These are phyloP conservation scores for Aspergillus vadensis DNA, from an alignment of 2,329 filamentous ascomycete species.

Conservation along the genomic window DNA sequence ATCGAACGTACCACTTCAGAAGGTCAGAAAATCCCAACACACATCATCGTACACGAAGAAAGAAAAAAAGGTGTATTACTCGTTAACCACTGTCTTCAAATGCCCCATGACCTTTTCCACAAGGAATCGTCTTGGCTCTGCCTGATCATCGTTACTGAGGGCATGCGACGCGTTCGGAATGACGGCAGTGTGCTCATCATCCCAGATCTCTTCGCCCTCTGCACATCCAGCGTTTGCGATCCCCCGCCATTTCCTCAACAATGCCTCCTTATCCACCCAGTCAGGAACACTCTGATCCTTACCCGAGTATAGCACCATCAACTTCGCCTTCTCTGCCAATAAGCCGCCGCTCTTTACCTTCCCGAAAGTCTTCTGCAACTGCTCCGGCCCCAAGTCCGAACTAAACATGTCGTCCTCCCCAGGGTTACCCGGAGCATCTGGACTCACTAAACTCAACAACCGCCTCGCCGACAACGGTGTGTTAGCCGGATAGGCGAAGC, in stretches of 20 bases:
- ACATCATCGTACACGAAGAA: neutral
- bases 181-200: constrained; percentile 49
- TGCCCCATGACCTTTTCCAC: constrained; percentile 33
- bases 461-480: constrained; percentile 57
- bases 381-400: constrained; percentile 64
- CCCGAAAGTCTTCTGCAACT: constrained; percentile 65
- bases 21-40: too few relatives aligned
- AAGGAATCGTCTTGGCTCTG: constrained; percentile 29
- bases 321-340: constrained; percentile 35
- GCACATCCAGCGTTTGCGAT: constrained; percentile 34
- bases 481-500: constrained; percentile 34
- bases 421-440: constrained; percentile 55
- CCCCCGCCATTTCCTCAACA: constrained; percentile 46
- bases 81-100: constrained; percentile 11
- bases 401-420: constrained; percentile 88
- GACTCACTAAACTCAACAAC: constrained; percentile 59
- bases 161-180: constrained; percentile 46
- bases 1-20: too few relatives aligned
- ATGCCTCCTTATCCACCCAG: constrained; percentile 49
- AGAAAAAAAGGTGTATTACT: neutral
- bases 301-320: constrained; percentile 52
- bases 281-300: constrained; percentile 50
- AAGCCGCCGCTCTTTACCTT: constrained; percentile 42
- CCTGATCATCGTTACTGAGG: constrained; percentile 40
- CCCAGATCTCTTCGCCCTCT: constrained; percentile 46